These are phyloP conservation scores for Nemania sp. DNA, from an alignment of 2,329 filamentous ascomycete species.

Conservation along the genomic window DNA sequence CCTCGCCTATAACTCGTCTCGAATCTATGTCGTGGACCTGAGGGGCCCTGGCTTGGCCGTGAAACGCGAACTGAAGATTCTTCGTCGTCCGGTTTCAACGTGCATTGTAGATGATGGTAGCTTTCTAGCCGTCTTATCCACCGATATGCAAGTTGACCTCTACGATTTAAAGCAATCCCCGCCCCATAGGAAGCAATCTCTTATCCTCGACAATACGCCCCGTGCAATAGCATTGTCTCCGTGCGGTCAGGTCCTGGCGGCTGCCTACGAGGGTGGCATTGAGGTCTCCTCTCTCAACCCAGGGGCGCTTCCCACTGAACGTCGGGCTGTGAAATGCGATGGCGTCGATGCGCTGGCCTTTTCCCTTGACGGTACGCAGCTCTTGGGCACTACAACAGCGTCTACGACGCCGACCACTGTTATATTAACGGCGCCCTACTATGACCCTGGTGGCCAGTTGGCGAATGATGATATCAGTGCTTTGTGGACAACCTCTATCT, in stretches of 20 bases:
- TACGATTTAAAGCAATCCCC: constrained; percentile 71
- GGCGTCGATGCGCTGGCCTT: constrained; percentile 75
- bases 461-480: constrained; percentile 71
- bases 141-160: constrained; percentile 83
- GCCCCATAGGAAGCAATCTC: constrained; percentile 72
- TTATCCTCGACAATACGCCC: constrained; percentile 78
- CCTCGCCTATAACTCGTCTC: constrained; percentile 82
- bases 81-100: constrained; percentile 73
- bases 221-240: constrained; percentile 80
- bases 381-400: constrained; percentile 74
- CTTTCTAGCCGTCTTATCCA: constrained; percentile 78
- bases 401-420: constrained; percentile 71
- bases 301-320: constrained; percentile 65
- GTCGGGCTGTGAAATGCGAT: constrained; percentile 78
- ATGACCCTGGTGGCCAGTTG: constrained; percentile 70
- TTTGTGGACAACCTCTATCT: constrained; percentile 83
- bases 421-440: constrained; percentile 78
- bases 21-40: constrained; percentile 79
- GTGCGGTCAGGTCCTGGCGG: constrained; percentile 78
- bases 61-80: constrained; percentile 77
- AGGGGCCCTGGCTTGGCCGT: constrained; percentile 63
- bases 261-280: constrained; percentile 86
- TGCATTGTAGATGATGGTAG: constrained; percentile 80
- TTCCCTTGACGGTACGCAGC: constrained; percentile 76
- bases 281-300: constrained; percentile 79